Base-by-base conservation (phyloP, 2,329 filamentous ascomycete genomes). In the Alternaria alternata region DNA sequence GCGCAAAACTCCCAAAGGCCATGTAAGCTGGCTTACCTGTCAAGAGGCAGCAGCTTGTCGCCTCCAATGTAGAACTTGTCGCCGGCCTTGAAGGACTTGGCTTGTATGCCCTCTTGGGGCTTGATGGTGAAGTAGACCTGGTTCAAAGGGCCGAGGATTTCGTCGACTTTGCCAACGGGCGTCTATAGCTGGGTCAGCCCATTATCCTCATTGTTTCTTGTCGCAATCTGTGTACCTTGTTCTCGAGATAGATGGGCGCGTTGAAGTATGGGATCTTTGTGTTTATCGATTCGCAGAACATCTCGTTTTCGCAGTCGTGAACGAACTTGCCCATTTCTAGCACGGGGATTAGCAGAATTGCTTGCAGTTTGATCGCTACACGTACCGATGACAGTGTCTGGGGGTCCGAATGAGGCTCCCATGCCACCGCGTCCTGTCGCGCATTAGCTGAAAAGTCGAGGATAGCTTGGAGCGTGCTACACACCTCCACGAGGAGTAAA, bases 91-190 rank as follows among this genome's bases (percentile, higher is more conserved):
- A 98, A 99, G 41, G 91, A 95, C 61, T 89, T 88, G 64, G 95
- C 93, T 81, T 96, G 91, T 79, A 99, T 98, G 73, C 95, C 95
- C 79, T 98, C 94, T 78, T 93, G 89, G 55, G 94, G 94, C 84
- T 98, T 98, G 81, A 99, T 91, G 75, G 94, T 98, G 86, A 99
- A 99, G 85, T 91, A 97, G 75, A 98, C 92, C 82, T 97, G 91
- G 86, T 97, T 98, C 81, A 99, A 92, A 66, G 95, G 94, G 59
- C 95, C 95, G 71, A 99, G 90, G 70, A 99, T 91, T 84, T 99
- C 95, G 83, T 99, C 95, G 78, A 99, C 91, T 83, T 98, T 98
- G 80, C 95, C 95, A 79, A 99, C 88, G 64, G 91, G 85, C 46
- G 91, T 94, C 90, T 90, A 70, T 63, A 38, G 34, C 42, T 46